Conservation (phyloP, 495 filamentous ascomycete genomes). For the Tuber aestivum region DNA sequence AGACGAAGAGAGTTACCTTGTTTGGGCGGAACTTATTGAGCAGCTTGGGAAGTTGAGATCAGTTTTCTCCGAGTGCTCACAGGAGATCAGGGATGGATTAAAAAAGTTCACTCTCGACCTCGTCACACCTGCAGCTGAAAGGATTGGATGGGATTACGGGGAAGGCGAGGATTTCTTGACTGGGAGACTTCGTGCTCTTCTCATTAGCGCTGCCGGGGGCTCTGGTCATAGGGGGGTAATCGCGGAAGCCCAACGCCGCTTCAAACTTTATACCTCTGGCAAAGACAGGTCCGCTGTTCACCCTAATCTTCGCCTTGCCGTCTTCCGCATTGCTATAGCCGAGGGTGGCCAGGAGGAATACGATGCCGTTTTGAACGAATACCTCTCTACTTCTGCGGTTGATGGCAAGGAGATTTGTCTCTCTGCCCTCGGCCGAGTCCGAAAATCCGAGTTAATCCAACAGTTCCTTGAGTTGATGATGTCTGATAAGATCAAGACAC, state of each 20-base stretch:
- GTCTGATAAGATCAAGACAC: slow-evolving; percentile 65
- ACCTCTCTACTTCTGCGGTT: slow-evolving; percentile 68
- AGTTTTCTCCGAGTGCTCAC: slow-evolving; percentile 56
- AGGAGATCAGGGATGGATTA: slow-evolving; percentile 56
- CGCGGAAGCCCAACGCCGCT: slow-evolving; percentile 65
- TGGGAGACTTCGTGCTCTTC: slow-evolving; percentile 68
- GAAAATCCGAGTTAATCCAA: slow-evolving; percentile 60
- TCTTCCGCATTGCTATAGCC: slow-evolving; percentile 73
- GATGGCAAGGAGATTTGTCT: slow-evolving; percentile 87
- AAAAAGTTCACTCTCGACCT: slow-evolving; percentile 69
- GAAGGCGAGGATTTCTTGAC: slow-evolving; percentile 73
- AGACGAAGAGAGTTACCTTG: slow-evolving; percentile 74
- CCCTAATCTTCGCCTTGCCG: slow-evolving; percentile 67
- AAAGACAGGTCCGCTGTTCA: slow-evolving; percentile 63
- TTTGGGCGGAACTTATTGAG: slow-evolving; percentile 77
- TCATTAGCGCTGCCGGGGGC: slow-evolving; percentile 67
- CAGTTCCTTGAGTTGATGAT: slow-evolving; percentile 73
- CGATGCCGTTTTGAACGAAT: slow-evolving; percentile 74
- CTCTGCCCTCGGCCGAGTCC: slow-evolving; percentile 65
- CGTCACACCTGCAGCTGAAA: slow-evolving; percentile 62
- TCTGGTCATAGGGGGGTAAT: slow-evolving; percentile 64
- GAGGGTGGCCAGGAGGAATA: slow-evolving; percentile 61
- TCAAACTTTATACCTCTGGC: slow-evolving; percentile 64
- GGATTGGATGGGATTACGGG: slow-evolving; percentile 77
- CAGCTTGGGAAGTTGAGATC: slow-evolving; percentile 61